Conservation (phyloP, 345 rosid genomes). For the Iberis pinnata region DNA sequence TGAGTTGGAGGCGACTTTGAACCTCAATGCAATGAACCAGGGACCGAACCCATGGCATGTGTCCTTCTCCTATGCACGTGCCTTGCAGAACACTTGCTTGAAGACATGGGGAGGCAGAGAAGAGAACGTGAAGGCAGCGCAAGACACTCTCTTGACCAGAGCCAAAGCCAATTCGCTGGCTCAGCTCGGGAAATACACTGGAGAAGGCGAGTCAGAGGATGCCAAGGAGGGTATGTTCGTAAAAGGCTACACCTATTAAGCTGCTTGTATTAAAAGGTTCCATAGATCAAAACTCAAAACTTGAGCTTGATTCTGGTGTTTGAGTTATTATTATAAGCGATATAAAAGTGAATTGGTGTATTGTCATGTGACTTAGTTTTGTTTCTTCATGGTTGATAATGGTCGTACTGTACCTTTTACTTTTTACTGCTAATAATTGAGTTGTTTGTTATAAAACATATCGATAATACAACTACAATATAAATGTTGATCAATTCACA, state of each 20-base stretch:
- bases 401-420: no score
- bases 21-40: slow-evolving; percentile 97
- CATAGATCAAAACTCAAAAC: no score
- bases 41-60: slow-evolving; percentile 88
- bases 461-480: no score
- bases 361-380: no score
- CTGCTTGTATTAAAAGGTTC: no score
- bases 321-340: no score
- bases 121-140: slow-evolving; percentile 80
- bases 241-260: slow-evolving; percentile 71
- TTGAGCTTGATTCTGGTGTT: no score
- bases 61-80: slow-evolving; percentile 95
- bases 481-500: no score
- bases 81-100: slow-evolving; percentile 89
- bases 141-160: slow-evolving; percentile 55
- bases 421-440: no score
- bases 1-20: slow-evolving; percentile 92
- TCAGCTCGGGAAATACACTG: slow-evolving; percentile 90
- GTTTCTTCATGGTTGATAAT: no score
- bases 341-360: no score
- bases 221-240: slow-evolving; percentile 92
- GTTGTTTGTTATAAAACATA: no score
- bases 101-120: slow-evolving; percentile 91
- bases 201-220: slow-evolving; percentile 87
- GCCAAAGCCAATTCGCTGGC: slow-evolving; percentile 90